Evolutionary conservation across 225 moss, liverwort and hornwort genomes (phyloP), one percentile per base, ranked within the genome.

Genomic region (Pleurozium schreberi): DNA sequence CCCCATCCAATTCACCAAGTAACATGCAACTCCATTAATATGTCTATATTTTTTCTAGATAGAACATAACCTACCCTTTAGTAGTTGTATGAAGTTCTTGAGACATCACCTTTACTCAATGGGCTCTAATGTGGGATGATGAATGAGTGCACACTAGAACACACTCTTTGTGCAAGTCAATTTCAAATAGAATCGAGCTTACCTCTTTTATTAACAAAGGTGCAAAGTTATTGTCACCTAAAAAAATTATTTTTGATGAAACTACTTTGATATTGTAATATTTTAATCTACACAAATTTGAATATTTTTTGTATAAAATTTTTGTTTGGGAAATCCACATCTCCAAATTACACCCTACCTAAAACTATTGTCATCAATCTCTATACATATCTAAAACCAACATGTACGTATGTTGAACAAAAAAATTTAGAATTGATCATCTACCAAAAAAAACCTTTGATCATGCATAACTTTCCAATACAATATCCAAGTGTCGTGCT

Each of bases 21-120:
- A 3, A 77, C 23, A 52, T 52, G 14, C 36, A 53, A 53, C 5
- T 52, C 9, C 0, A 14, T 12, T 33, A 12, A 20, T 33, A 0
- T 49, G 1, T 20, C 8, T 47, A 7, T 10, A 31, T 18, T 4
- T 49, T 31, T 49, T 9, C n/a, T 16, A 30, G 11, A 47, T 47
- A 47, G 74, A 45, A 18, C 27, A 45, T 45, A 45, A 28, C 3
- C 17, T 45, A 28, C 2, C 74, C 3, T 23, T 2, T 11, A 18
- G 18, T 10, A 45, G 30, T 0, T 0, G 0, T 31, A 18, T 31
- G 26, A 11, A 49, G 2, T 34, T 34, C 11, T 0, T 1, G 0
- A 33, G 4, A 12, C 20, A 75, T 5, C 5, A 12, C 13, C 13
- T 75, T 50, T 50, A 21, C 2, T 50, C 0, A 20, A 3, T 21